These are phyloP conservation scores for Podaxis sp. DNA, from an alignment of 768 basidiomycete species.

Conservation along the genomic window DNA sequence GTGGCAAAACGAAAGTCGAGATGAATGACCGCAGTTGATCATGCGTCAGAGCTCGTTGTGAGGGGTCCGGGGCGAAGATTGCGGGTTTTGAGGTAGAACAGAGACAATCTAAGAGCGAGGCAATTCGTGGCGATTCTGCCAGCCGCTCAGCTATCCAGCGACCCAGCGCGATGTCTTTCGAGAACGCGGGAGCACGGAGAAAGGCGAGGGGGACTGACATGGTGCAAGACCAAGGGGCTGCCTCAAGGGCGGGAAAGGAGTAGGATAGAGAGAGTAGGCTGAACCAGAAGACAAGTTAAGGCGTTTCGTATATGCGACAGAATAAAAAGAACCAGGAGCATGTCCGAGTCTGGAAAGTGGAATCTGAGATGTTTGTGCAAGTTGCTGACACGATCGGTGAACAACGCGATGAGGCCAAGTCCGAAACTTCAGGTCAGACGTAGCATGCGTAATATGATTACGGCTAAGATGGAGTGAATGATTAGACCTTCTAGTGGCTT, in stretches of 20 bases:
- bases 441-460: background rate
- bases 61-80: constrained; percentile 33
- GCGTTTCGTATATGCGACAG: background rate
- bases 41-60: constrained; percentile 31
- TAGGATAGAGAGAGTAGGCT: background rate
- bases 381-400: constrained; percentile 6
- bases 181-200: constrained; percentile 21
- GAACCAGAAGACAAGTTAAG: constrained; percentile 5
- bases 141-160: constrained; percentile 30
- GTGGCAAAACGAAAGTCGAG: constrained; percentile 33
- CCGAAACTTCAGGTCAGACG: background rate
- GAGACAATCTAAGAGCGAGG: constrained; percentile 37
- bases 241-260: background rate
- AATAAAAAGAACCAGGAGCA: constrained; percentile 5
- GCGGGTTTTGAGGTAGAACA: constrained; percentile 28
- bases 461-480: background rate
- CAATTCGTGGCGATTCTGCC: constrained; percentile 22
- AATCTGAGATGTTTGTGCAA: constrained; percentile 9
- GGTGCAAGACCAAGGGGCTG: constrained; percentile 1
- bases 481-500: constrained; percentile 3
- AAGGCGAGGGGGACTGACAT: constrained; percentile 32
- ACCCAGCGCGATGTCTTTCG: constrained; percentile 29
- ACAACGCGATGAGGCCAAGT: background rate
- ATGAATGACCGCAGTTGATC: constrained; percentile 32
- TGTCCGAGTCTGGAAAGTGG: constrained; percentile 1